A percentile compares a stretch with the other conserved stretches of the same genome.
Conservation (phyloP, 1,284 basidiomycete species). For the Puccinia sorghi region DNA sequence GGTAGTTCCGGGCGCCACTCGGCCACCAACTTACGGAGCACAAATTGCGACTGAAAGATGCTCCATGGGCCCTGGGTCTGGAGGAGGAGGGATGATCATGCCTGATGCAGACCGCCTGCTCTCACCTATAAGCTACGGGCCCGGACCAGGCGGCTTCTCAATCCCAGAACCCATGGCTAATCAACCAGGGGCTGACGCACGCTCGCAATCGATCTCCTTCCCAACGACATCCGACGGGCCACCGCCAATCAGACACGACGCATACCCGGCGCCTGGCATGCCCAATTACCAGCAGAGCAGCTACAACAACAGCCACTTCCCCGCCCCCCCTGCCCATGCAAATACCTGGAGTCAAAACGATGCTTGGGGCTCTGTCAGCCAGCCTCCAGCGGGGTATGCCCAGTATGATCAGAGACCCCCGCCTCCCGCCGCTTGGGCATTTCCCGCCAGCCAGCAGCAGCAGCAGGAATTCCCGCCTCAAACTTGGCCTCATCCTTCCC, state of each 20-base stretch:
- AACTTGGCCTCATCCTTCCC: slow-evolving; percentile 13
- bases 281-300: slow-evolving; percentile 2
- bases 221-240: background rate
- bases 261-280: background rate
- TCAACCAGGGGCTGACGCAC: background rate
- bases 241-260: slow-evolving; percentile 23
- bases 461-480: slow-evolving; percentile 12
- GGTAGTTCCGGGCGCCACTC: background rate
- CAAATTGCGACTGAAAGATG: background rate
- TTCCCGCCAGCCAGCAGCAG: background rate
- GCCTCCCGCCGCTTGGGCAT: slow-evolving; percentile 11
- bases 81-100: slow-evolving; percentile 32
- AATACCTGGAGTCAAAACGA: slow-evolving; percentile 17
- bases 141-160: slow-evolving; percentile 39
- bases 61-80: background rate
- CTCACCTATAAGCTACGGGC: slow-evolving; percentile 25
- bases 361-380: background rate
- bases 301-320: background rate
- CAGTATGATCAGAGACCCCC: slow-evolving; percentile 10
- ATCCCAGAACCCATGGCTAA: slow-evolving; percentile 28
- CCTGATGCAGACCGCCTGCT: slow-evolving; percentile 7
- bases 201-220: slow-evolving; percentile 13
- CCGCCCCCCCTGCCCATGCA: background rate
- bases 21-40: background rate
- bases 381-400: background rate